These are phyloP conservation scores for Metschnikowia henanensis DNA, from an alignment of 805 yeast species.

Conservation along the genomic window DNA sequence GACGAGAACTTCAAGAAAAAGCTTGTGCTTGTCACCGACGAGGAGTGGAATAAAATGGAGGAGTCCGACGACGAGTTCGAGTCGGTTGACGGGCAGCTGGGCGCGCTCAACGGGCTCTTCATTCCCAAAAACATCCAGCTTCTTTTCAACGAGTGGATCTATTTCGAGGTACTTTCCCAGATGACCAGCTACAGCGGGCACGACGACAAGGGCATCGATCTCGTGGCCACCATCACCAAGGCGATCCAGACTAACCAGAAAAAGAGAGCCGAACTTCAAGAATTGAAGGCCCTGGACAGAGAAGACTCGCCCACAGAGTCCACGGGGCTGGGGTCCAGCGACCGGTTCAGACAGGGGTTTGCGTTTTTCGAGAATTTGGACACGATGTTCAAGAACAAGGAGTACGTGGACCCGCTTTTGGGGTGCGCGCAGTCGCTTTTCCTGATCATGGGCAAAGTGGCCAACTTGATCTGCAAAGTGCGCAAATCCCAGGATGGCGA, in stretches of 20 bases:
- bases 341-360: constrained; percentile 10
- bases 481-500: constrained; percentile 33
- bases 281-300: constrained; percentile 1
- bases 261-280: constrained; percentile 10
- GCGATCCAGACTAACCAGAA: constrained; percentile 26
- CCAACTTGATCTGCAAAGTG: constrained; percentile 51
- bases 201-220: constrained; percentile 44
- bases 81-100: not conserved
- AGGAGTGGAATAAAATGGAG: constrained; percentile 33
- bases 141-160: constrained; percentile 64
- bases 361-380: constrained; percentile 43
- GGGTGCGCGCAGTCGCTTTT: constrained; percentile 69
- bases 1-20: constrained; percentile 17
- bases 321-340: constrained; percentile 24
- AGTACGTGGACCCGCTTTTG: constrained; percentile 59
- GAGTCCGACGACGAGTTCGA: constrained; percentile 2
- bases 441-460: constrained; percentile 64
- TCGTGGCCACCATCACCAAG: constrained; percentile 41
- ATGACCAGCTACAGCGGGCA: constrained; percentile 54
- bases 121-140: constrained; percentile 49
- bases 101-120: constrained; percentile 8
- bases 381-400: constrained; percentile 33
- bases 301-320: constrained; percentile 21
- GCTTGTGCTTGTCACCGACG: constrained; percentile 31
- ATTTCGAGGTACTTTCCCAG: constrained; percentile 65